These are phyloP conservation scores for Sporothrix dimorphospora DNA, from an alignment of 2,329 filamentous ascomycete species.

Conservation along the genomic window DNA sequence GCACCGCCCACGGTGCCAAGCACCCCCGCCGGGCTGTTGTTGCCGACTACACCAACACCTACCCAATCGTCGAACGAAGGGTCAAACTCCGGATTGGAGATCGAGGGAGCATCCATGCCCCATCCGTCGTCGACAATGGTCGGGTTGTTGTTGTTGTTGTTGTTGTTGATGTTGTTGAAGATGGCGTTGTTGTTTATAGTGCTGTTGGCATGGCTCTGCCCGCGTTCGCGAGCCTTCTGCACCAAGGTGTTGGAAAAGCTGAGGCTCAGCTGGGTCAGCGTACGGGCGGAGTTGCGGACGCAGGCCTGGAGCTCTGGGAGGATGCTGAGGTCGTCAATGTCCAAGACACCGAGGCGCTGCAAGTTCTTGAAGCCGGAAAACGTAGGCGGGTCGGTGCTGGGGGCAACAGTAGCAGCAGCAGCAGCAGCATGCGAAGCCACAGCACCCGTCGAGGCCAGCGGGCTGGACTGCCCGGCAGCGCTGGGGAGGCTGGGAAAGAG, in stretches of 20 bases:
- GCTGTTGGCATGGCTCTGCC: constrained; percentile 45
- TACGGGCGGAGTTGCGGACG: constrained; percentile 57
- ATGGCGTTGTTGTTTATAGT: constrained; percentile 51
- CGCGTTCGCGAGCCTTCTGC: constrained; percentile 49
- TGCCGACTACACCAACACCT: neutral
- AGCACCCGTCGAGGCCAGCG: too few relatives aligned
- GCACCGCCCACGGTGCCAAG: neutral
- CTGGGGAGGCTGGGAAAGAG: neutral
- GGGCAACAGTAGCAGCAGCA: constrained; percentile 48
- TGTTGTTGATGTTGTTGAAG: neutral
- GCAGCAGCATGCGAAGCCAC: constrained; percentile 43
- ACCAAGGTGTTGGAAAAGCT: constrained; percentile 62
- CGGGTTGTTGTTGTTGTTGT: neutral
- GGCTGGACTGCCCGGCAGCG: neutral
- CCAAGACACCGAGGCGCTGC: constrained; percentile 57
- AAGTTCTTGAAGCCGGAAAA: constrained; percentile 61
- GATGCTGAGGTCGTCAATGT: constrained; percentile 63
- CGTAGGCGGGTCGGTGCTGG: constrained; percentile 52
- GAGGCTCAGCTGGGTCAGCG: constrained; percentile 58
- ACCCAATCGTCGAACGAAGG: neutral
- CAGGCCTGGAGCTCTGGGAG: constrained; percentile 60
- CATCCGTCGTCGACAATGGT: too few relatives aligned
- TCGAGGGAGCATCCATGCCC: too few relatives aligned
- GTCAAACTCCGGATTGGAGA: too few relatives aligned
- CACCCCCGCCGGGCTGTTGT: neutral